A percentile compares a stretch with the other conserved stretches of the same genome.
phyloP scores from a whole-genome alignment of 2,329 filamentous ascomycete genomes.

The Phaeophleospora eucalypticola region DNA sequence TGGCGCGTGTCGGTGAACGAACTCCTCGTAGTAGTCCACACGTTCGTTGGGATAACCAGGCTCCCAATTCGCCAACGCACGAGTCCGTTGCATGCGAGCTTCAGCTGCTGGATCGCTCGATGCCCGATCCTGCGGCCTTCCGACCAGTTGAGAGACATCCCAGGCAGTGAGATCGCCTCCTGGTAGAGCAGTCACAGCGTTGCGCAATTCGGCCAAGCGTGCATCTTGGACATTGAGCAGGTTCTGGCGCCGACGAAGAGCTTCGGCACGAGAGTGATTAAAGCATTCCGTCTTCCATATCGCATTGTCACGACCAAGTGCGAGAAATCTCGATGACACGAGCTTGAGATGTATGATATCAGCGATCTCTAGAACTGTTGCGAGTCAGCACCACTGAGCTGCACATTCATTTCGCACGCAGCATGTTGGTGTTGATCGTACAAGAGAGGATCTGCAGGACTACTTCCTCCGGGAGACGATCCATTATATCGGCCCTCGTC shows the following conservation, averaged over 20 bases:
- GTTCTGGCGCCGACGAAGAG: slow-evolving; percentile 53
- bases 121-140: slow-evolving; percentile 12
- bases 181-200: slow-evolving; percentile 36
- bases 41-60: slow-evolving; percentile 67
- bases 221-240: slow-evolving; percentile 38
- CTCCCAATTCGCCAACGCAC: slow-evolving; percentile 77
- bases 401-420: not conserved
- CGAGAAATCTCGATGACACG: slow-evolving; percentile 62
- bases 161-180: slow-evolving; percentile 20
- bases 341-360: slow-evolving; percentile 66
- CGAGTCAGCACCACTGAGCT: slow-evolving; percentile 14
- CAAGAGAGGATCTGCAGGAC: slow-evolving; percentile 42
- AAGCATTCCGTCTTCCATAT: slow-evolving; percentile 77
- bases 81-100: slow-evolving; percentile 32
- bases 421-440: slow-evolving; percentile 23
- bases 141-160: slow-evolving; percentile 22
- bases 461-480: slow-evolving; percentile 38
- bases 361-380: slow-evolving; percentile 56
- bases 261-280: slow-evolving; percentile 62
- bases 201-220: slow-evolving; percentile 41
- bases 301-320: slow-evolving; percentile 66
- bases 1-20: slow-evolving; percentile 73
- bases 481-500: slow-evolving; percentile 17
- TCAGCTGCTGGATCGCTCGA: slow-evolving; percentile 16
- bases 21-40: slow-evolving; percentile 84